phyloP scores from a whole-genome alignment of 805 yeast species.

The Candida vartiovaarae region DNA sequence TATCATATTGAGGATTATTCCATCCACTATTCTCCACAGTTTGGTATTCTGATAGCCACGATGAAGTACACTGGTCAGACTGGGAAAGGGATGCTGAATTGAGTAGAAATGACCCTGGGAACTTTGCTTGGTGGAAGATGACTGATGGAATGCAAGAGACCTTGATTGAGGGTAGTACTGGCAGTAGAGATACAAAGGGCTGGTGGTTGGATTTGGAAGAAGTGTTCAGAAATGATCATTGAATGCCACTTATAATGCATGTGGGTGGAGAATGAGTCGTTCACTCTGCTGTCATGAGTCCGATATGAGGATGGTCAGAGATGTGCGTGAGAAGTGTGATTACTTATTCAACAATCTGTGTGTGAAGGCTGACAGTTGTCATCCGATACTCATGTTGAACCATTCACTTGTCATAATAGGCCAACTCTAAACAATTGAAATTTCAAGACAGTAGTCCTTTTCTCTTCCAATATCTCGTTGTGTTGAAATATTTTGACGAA shows the following conservation, averaged over 20 bases:
- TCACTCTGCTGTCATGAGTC: too few species aligned
- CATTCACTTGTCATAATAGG: too few species aligned
- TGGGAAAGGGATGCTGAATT: conserved; percentile 29
- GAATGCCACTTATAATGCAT: neutral
- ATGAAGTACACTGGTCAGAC: conserved; percentile 34
- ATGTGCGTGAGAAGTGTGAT: too few species aligned
- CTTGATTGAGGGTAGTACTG: conserved; percentile 30
- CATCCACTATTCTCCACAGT: conserved; percentile 28
- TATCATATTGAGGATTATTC: conserved; percentile 37
- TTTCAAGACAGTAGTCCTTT: too few species aligned
- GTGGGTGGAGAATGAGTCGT: too few species aligned
- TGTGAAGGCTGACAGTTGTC: too few species aligned
- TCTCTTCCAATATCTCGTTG: too few species aligned
- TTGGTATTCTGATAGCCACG: conserved; percentile 28
- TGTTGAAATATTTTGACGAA: too few species aligned
- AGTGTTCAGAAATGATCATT: conserved; percentile 31
- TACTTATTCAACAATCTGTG: too few species aligned
- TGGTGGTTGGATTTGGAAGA: conserved; percentile 35
- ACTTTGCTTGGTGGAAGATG: conserved; percentile 34
- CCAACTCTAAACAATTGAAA: too few species aligned
- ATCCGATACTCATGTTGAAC: too few species aligned
- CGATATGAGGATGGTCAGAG: too few species aligned
- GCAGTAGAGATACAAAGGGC: conserved; percentile 31
- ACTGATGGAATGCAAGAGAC: conserved; percentile 35
- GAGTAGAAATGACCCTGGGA: conserved; percentile 29